Percentiles rank a stretch among this genome's conserved stretches.
Conservation (phyloP, 176 grass and related monocot species). For the Carex myosuroides region DNA sequence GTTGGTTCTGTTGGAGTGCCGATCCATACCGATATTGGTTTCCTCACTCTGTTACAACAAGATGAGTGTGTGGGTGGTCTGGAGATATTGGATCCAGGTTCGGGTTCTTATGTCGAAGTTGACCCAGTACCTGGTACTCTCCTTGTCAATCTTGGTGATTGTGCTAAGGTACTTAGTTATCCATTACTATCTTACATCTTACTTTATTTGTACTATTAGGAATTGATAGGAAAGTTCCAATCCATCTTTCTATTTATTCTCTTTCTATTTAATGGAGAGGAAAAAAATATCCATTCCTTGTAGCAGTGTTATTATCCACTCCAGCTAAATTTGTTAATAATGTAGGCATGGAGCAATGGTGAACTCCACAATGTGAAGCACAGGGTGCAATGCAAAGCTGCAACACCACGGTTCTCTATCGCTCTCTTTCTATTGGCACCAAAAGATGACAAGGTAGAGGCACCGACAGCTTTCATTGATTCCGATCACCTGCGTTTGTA, state of each 20-base stretch:
- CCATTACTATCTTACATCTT: background rate
- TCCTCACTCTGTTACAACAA: slow-evolving; percentile 80
- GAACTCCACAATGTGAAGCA: slow-evolving; percentile 70
- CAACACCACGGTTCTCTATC: slow-evolving; percentile 49
- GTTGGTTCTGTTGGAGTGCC: slow-evolving; percentile 58
- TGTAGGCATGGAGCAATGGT: slow-evolving; percentile 79
- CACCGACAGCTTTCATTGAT: slow-evolving; percentile 40
- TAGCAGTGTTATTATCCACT: too few species aligned
- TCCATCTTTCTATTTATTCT: too few species aligned
- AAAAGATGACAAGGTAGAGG: slow-evolving; percentile 51
- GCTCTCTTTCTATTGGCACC: slow-evolving; percentile 72
- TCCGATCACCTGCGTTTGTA: slow-evolving; percentile 40
- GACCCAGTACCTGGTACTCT: slow-evolving; percentile 41
- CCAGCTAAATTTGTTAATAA: too few species aligned
- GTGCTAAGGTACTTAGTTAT: slow-evolving; percentile 42
- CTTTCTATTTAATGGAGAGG: too few species aligned
- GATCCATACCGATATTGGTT: slow-evolving; percentile 66
- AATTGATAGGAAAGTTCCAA: background rate
- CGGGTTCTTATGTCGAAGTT: slow-evolving; percentile 35
- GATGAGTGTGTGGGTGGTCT: slow-evolving; percentile 73
- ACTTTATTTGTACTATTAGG: background rate
- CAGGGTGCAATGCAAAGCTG: slow-evolving; percentile 57
- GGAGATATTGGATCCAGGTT: slow-evolving; percentile 48
- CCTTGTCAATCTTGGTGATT: slow-evolving; percentile 73
- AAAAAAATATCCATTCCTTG: too few species aligned